phyloP scores from a whole-genome alignment of 495 filamentous ascomycete genomes.

The Cudoniella acicularis region DNA sequence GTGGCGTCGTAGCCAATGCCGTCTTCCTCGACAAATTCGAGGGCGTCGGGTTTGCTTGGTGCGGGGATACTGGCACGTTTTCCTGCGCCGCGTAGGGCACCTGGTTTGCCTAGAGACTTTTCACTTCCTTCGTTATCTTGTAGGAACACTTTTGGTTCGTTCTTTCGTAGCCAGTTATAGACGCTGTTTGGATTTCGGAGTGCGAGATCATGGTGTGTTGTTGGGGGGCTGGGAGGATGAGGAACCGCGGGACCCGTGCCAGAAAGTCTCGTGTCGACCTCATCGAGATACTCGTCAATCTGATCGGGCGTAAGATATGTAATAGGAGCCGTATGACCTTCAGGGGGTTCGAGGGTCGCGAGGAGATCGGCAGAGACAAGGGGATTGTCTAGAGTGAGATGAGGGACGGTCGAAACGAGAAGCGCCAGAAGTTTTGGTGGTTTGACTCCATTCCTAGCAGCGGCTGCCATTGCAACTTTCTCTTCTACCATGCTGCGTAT shows the following conservation, averaged over 20 bases:
- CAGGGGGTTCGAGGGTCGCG: not conserved
- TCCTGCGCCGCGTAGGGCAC: constrained; percentile 31
- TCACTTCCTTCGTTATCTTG: constrained; percentile 71
- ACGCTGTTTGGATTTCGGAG: constrained; percentile 79
- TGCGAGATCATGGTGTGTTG: constrained; percentile 44
- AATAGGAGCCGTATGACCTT: constrained; percentile 4
- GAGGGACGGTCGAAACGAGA: constrained; percentile 31
- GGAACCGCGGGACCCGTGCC: constrained; percentile 29
- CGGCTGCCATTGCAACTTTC: constrained; percentile 34
- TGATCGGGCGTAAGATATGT: constrained; percentile 70
- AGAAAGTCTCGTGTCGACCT: constrained; percentile 65
- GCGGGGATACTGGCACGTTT: constrained; percentile 36
- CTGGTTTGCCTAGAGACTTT: constrained; percentile 48
- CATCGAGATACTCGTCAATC: constrained; percentile 73
- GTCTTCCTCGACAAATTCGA: constrained; percentile 31
- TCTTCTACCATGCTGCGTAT: constrained; percentile 14
- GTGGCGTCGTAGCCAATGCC: constrained; percentile 31
- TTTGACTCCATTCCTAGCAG: constrained; percentile 26
- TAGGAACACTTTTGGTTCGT: constrained; percentile 79
- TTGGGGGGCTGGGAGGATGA: not conserved
- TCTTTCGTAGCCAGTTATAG: constrained; percentile 83
- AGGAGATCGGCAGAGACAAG: constrained; percentile 1
- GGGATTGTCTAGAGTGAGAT: constrained; percentile 5
- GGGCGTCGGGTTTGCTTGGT: constrained; percentile 24
- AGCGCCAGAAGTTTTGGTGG: constrained; percentile 36